Percentiles rank a stretch among this genome's conserved stretches.
phyloP scores from a whole-genome alignment of 106 monocot species.

The Dendrobium nobile region DNA sequence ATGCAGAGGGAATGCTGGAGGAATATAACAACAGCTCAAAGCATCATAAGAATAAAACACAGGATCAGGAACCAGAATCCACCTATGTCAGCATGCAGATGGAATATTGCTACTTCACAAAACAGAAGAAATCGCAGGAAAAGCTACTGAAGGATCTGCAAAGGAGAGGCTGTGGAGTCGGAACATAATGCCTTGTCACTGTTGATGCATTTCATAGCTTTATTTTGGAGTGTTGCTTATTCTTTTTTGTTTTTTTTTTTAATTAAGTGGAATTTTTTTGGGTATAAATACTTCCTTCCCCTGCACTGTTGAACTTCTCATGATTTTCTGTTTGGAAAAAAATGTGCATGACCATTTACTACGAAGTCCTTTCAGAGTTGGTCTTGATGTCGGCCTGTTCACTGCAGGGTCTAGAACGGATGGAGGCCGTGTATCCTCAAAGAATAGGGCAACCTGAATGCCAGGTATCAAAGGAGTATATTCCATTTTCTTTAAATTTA shows the following conservation, averaged over 20 bases:
- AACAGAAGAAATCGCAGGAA: not conserved
- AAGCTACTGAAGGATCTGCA: not conserved
- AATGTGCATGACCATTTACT: not conserved
- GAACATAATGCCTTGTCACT: not conserved
- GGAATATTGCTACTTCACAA: not conserved
- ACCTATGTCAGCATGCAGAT: not conserved
- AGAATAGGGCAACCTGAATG: conserved; percentile 66
- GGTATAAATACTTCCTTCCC: not conserved
- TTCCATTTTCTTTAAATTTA: conserved; percentile 4
- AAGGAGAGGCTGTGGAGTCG: not conserved
- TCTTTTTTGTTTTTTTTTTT: not conserved
- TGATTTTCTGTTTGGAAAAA: not conserved
- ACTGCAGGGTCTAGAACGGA: conserved; percentile 54
- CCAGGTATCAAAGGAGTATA: conserved; percentile 29
- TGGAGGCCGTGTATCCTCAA: conserved; percentile 57
- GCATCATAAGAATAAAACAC: not conserved
- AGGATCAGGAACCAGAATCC: not conserved
- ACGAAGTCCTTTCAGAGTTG: not conserved
- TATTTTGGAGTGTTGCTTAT: not conserved
- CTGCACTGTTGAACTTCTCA: not conserved
- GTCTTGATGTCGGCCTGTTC: conserved; percentile 23
- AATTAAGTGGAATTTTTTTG: not conserved
- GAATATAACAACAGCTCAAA: too few relatives aligned
- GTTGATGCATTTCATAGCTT: not conserved
- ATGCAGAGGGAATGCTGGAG: not conserved